Conservation (phyloP, 148 eudicot genomes). For the Euryodendron excelsum region DNA sequence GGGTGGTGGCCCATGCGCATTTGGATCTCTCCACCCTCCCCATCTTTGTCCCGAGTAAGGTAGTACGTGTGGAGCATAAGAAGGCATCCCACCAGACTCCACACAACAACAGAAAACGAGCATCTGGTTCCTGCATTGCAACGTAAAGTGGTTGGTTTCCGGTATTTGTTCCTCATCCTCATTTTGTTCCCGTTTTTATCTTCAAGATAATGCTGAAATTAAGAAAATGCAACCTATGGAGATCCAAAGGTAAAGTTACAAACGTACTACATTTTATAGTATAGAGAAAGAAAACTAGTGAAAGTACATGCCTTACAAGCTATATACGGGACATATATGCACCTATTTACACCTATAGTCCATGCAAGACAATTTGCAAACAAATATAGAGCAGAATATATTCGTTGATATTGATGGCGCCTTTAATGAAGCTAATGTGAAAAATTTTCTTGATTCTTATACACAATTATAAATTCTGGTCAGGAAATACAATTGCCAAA, state of each 20-base stretch:
- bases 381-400: not conserved
- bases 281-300: not conserved
- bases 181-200: constrained; percentile 57
- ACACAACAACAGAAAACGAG: constrained; percentile 44
- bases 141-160: constrained; percentile 81
- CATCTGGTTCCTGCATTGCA: constrained; percentile 88
- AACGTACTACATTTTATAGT: constrained; percentile 17
- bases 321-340: not conserved
- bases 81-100: constrained; percentile 63
- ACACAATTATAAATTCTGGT: too few species aligned
- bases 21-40: constrained; percentile 28
- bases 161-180: constrained; percentile 87
- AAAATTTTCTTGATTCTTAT: too few species aligned
- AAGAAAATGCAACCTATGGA: constrained; percentile 69
- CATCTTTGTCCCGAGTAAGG: constrained; percentile 40
- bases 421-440: not conserved
- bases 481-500: too few species aligned
- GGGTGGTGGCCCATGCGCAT: constrained; percentile 28
- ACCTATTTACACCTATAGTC: not conserved
- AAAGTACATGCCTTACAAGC: not conserved
- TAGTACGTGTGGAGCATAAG: constrained; percentile 63
- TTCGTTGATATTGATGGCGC: not conserved
- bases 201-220: constrained; percentile 58
- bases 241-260: constrained; percentile 48
- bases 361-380: not conserved